phyloP scores from a whole-genome alignment of 2,329 filamentous ascomycete species.

The Plenodomus tracheiphilus region DNA sequence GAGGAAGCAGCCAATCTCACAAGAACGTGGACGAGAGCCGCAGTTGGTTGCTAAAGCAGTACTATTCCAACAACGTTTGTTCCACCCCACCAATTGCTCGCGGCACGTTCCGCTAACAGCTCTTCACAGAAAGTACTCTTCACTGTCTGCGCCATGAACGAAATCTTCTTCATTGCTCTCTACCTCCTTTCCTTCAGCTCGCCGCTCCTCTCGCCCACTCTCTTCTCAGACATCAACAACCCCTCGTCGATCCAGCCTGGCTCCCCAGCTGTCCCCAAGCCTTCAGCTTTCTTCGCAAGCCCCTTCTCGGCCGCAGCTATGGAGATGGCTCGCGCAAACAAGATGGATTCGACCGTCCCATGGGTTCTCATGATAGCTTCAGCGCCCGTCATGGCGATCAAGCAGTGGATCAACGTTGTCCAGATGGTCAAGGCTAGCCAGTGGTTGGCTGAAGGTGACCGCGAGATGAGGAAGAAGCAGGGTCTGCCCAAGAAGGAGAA shows the following conservation, averaged over 20 bases:
- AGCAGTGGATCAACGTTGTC: slow-evolving; percentile 92
- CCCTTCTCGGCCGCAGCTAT: slow-evolving; percentile 91
- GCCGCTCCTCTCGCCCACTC: slow-evolving; percentile 81
- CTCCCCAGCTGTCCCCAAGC: slow-evolving; percentile 68
- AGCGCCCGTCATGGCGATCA: slow-evolving; percentile 83
- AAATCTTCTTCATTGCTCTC: slow-evolving; percentile 96
- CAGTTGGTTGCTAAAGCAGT: slow-evolving; percentile 88
- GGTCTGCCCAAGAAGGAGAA: slow-evolving; percentile 45
- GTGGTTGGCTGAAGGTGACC: slow-evolving; percentile 91
- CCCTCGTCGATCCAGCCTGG: slow-evolving; percentile 61
- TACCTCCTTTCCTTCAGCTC: slow-evolving; percentile 98
- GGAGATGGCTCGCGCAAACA: slow-evolving; percentile 89
- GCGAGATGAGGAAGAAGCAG: slow-evolving; percentile 59
- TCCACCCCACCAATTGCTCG: neutral
- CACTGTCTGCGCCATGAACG: slow-evolving; percentile 85
- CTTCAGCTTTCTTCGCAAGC: slow-evolving; percentile 78
- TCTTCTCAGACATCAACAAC: slow-evolving; percentile 65
- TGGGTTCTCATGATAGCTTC: slow-evolving; percentile 82
- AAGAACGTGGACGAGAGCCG: slow-evolving; percentile 90
- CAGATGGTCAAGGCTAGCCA: slow-evolving; percentile 92
- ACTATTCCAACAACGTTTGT: slow-evolving; percentile 94
- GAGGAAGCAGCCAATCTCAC: slow-evolving; percentile 77
- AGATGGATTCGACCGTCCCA: slow-evolving; percentile 64
- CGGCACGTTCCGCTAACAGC: slow-evolving; percentile 13
- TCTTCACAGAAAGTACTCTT: slow-evolving; percentile 82